phyloP scores from a whole-genome alignment of 768 basidiomycete genomes.

The Pseudohyphozyma bogoriensis region DNA sequence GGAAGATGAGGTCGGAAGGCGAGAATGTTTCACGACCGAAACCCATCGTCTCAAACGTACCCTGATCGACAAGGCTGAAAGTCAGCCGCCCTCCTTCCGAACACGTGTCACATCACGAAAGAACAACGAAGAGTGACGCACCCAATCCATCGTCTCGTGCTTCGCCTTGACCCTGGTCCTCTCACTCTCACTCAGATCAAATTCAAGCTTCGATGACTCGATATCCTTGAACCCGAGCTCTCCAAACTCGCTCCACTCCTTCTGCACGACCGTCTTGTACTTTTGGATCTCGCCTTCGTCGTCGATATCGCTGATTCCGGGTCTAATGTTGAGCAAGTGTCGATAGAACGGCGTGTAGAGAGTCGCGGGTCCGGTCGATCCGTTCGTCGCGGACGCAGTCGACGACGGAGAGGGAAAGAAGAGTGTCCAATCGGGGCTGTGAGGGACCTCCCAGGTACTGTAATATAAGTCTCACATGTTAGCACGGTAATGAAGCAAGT shows the following conservation, averaged over 20 bases:
- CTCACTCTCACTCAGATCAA: constrained; percentile 84
- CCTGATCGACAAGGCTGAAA: background rate
- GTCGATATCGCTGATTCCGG: constrained; percentile 11
- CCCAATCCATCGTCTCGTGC: constrained; percentile 31
- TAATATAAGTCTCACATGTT: too few relatives aligned
- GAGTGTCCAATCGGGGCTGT: constrained; percentile 29
- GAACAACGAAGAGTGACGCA: background rate
- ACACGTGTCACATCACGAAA: background rate
- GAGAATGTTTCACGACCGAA: constrained; percentile 30
- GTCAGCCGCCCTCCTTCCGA: too few relatives aligned
- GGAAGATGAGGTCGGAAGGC: constrained; percentile 54
- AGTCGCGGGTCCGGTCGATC: constrained; percentile 4
- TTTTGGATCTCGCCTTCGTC: constrained; percentile 26
- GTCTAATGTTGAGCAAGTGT: constrained; percentile 33
- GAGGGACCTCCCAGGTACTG: constrained; percentile 44
- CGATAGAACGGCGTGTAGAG: constrained; percentile 26
- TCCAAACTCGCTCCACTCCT: constrained; percentile 68
- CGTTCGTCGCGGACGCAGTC: background rate
- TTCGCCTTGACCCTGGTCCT: constrained; percentile 47
- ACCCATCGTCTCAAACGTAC: constrained; percentile 26
- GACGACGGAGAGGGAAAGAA: constrained; percentile 13
- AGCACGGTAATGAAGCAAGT: too few relatives aligned
- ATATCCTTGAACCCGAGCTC: constrained; percentile 48
- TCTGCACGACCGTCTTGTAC: constrained; percentile 34
- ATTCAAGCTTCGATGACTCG: constrained; percentile 66